Evolutionary conservation across 164 flowering plant genomes (phyloP).

Genomic region (Chimonanthus salicifolius): DNA sequence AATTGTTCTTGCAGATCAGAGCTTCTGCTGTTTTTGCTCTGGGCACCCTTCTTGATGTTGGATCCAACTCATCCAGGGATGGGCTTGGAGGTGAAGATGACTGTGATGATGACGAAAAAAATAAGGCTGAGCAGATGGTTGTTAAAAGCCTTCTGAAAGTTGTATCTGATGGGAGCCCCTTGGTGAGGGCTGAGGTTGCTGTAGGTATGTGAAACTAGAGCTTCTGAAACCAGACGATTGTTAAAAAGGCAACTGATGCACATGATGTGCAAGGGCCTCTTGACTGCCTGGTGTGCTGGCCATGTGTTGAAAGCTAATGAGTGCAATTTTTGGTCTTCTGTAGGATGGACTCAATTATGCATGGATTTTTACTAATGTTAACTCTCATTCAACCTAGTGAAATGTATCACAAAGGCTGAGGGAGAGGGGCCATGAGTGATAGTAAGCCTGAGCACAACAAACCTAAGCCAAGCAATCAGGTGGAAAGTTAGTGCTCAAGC

Average conservation of each 20-base stretch:
- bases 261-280: not conserved
- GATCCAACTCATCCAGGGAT: conserved; percentile 63
- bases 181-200: conserved; percentile 92
- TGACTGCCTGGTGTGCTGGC: not conserved
- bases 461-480: no score
- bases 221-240: not conserved
- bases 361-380: no score
- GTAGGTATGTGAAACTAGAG: conserved; percentile 58
- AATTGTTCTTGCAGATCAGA: conserved; percentile 56
- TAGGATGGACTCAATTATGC: no score
- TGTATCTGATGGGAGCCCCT: conserved; percentile 91
- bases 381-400: no score
- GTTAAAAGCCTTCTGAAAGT: conserved; percentile 66
- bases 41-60: conserved; percentile 80
- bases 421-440: no score
- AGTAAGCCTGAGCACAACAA: no score
- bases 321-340: no score
- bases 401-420: no score
- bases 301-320: no score
- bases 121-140: conserved; percentile 63
- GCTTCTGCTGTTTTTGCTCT: conserved; percentile 90
- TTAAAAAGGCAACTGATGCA: not conserved
- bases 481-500: no score
- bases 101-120: conserved; percentile 83
- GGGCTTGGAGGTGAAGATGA: conserved; percentile 63